These are phyloP conservation scores for Neurospora discreta DNA, from an alignment of 495 filamentous ascomycete species.

Conservation along the genomic window DNA sequence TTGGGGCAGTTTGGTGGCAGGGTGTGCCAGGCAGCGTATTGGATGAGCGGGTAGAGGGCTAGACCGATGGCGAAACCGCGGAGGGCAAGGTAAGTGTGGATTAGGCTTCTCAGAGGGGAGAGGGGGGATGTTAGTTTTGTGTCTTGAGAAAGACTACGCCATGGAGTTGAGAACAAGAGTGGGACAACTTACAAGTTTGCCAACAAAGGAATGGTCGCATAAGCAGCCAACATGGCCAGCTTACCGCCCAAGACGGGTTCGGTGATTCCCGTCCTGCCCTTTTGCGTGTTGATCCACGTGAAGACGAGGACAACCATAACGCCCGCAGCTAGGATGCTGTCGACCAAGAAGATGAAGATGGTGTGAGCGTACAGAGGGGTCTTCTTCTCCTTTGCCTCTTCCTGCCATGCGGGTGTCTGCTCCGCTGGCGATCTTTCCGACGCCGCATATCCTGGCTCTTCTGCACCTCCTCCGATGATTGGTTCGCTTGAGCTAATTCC, in stretches of 20 bases:
- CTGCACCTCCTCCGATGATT: neutral
- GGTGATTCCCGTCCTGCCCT: slow-evolving; percentile 5
- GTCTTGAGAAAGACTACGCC: neutral
- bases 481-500: neutral
- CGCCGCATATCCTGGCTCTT: neutral
- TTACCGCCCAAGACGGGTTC: slow-evolving; percentile 6
- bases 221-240: slow-evolving; percentile 30
- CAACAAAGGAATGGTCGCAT: slow-evolving; percentile 29
- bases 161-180: neutral
- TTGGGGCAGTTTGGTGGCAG: slow-evolving; percentile 30
- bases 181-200: slow-evolving; percentile 26
- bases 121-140: neutral
- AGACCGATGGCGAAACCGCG: slow-evolving; percentile 28
- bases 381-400: slow-evolving; percentile 1
- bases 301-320: slow-evolving; percentile 29
- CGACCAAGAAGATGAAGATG: slow-evolving; percentile 27
- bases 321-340: slow-evolving; percentile 22
- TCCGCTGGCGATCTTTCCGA: slow-evolving; percentile 2
- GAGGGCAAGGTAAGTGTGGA: slow-evolving; percentile 28
- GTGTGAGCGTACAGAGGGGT: slow-evolving; percentile 16
- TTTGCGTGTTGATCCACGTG: slow-evolving; percentile 20
- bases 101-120: slow-evolving; percentile 13
- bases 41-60: slow-evolving; percentile 24
- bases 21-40: slow-evolving; percentile 25
- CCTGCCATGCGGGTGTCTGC: neutral